Evolutionary conservation across 2,329 filamentous ascomycete species (phyloP), one percentile per base, ranked within the genome.

Genomic region (Waltergamsia citrina): DNA sequence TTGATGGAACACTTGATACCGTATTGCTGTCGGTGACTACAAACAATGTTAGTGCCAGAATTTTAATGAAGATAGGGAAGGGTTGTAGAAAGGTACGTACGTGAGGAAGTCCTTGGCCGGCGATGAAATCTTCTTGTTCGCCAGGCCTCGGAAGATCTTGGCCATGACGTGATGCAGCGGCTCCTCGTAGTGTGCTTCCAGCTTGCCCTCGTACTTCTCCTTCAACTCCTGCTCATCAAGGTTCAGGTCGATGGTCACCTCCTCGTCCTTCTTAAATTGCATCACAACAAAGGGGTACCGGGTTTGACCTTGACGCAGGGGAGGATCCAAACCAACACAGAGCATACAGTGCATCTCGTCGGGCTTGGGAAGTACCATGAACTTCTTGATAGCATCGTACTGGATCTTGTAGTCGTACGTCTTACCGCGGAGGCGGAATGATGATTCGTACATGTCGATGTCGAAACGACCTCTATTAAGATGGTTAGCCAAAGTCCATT

Each of bases 331-430:
- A 35, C 93, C 92, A 44, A 98, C 81, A 42, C 86, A 90, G 44
- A 98, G 85, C 66, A 98, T 82, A 45, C 84, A 88, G 56, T 98
- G 92, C 48, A 92, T 77, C 46, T 98, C 92, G 56, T 98, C 92
- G n/a, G 92, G 92, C 65, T 98, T 98, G 31, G 92, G 92, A 6
- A 98, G 77, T 20, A 96, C 75, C 79, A 98, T 95, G 56, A 96
- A 96, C 59, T 96, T 96, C 70, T 98, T 98, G 63, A 96, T 87
- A 32, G 81, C 78, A 38, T 95, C 85, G 62, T 95, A 98, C 57
- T 95, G 87, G 45, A 98, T 96, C 74, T 98, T 98, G 77, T 98
- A 98, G 66, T 98, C 93, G 68, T 98, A 98, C 17, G 92, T 98
- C 66, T 98, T 98, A 51, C 92, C 92, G 44, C 92, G 90, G 41